Base-by-base conservation (phyloP, 2,329 filamentous ascomycete species). In the Zalaria obscura region DNA sequence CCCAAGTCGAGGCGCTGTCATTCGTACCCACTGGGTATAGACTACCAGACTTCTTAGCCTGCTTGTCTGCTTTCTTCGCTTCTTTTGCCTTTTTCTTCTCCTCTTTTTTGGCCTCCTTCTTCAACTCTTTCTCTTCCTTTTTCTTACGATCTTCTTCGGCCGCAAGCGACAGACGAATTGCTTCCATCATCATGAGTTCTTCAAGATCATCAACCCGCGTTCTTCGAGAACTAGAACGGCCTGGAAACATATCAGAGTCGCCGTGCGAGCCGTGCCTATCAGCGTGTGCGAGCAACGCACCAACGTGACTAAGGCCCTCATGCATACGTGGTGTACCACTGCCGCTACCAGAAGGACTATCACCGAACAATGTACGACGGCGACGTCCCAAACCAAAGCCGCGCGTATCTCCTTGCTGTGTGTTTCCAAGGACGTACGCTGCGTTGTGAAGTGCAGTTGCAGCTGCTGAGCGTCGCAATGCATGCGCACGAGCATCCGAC, bases 161-260 rank as follows among this genome's bases (percentile, higher is more conserved):
- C 0, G 83, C 87, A n/a, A 98, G 68, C 38, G 87, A 94, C 27
- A 94, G 62, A 33, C 91, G 73, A 38, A 98, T 93, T 0, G 91
- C 91, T 59, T 98, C 91, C 71, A 91, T 86, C 69, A 96, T 87
- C 91, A 98, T 98, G 68, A 98, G 83, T 38, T 94, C 89, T 58
- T 98, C 91, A 0, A 96, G 71, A 51, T 96, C 88, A 25, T 93
- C 85, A 56, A 93, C 76, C 27, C 85, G 72, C 42, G 62, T 73
- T 46, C 76, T 66, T 45, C 78, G 65, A 31, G 72, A 73, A 50
- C 69, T 72, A 11, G 61, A 58, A 5, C 71, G 61, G 9, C 59
- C 63, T 28, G 60, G 53, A 29, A 54, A 56, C 4, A 64, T 45
- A 43, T 64, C 63, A 40, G 42, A 55, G 42, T 56, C 50, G 42